Conservation (phyloP, 2,329 filamentous ascomycete species). For the Phialophora tarda region DNA sequence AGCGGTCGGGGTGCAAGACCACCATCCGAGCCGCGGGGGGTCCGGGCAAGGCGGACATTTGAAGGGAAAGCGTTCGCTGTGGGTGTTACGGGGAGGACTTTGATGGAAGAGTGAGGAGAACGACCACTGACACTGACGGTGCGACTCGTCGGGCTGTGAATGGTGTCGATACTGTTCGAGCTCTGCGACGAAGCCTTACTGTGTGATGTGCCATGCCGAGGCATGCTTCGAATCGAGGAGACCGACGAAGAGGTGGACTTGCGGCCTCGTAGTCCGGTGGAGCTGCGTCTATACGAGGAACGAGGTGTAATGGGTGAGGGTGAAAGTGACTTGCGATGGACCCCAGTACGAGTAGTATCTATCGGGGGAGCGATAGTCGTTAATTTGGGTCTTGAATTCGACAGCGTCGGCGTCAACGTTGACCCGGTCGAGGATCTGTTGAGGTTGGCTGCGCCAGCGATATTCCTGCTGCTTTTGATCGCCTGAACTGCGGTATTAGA, state of each 20-base stretch:
- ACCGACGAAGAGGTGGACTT: constrained; percentile 97
- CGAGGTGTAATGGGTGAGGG: constrained; percentile 88
- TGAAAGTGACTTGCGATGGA: constrained; percentile 74
- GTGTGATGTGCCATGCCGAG: constrained; percentile 78
- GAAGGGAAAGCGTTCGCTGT: constrained; percentile 77
- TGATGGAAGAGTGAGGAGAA: constrained; percentile 87
- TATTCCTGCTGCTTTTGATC: constrained; percentile 18
- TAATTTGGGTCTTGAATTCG: constrained; percentile 27
- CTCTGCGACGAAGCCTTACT: constrained; percentile 95
- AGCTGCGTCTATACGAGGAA: constrained; percentile 81
- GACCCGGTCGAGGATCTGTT: constrained; percentile 35
- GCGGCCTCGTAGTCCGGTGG: constrained; percentile 80
- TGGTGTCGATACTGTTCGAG: constrained; percentile 74
- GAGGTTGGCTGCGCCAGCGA: constrained; percentile 3
- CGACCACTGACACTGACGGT: constrained; percentile 59
- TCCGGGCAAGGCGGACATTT: constrained; percentile 82
- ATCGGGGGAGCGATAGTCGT: constrained; percentile 36
- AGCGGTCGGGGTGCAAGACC: constrained; percentile 22
- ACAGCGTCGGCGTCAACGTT: constrained; percentile 33
- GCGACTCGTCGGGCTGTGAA: constrained; percentile 70
- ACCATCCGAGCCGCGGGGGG: constrained; percentile 38
- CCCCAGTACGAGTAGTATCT: constrained; percentile 28
- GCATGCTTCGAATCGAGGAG: constrained; percentile 89
- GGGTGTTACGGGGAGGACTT: constrained; percentile 91
- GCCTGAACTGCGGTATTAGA: constrained; percentile 3